Percentiles rank a stretch among this genome's conserved stretches.
Evolutionary conservation across 768 basidiomycete species (phyloP).

Genomic region (Boletales sp.): DNA sequence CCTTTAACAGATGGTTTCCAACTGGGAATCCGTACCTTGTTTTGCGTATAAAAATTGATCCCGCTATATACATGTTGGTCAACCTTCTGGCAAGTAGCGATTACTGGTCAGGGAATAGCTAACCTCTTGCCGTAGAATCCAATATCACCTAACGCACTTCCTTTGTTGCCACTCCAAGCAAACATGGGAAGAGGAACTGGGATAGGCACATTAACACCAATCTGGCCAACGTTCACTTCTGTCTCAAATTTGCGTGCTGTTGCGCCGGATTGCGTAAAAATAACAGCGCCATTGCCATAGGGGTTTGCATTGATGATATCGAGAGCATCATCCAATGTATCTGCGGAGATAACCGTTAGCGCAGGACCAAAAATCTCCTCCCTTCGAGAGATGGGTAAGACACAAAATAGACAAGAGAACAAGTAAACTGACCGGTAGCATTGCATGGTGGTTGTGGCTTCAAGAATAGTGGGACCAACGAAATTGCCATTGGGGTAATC

Average conservation of each 20-base stretch:
- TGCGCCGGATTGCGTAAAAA: constrained; percentile 95
- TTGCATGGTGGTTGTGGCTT: constrained; percentile 77
- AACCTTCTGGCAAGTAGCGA: background rate
- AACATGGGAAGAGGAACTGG: constrained; percentile 95
- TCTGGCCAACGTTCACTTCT: constrained; percentile 84
- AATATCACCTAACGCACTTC: constrained; percentile 78
- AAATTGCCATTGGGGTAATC: constrained; percentile 89
- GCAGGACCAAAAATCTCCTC: constrained; percentile 97
- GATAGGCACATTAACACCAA: constrained; percentile 92
- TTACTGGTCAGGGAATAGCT: constrained; percentile 7
- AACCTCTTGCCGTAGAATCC: constrained; percentile 89
- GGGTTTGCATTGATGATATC: constrained; percentile 84
- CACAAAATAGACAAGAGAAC: background rate
- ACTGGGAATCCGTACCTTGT: constrained; percentile 56
- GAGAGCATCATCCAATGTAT: constrained; percentile 87
- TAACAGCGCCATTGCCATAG: constrained; percentile 93
- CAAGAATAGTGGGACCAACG: constrained; percentile 87
- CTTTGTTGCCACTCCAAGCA: constrained; percentile 95
- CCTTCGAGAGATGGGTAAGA: constrained; percentile 35
- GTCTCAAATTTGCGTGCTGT: constrained; percentile 92
- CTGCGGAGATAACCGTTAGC: constrained; percentile 69
- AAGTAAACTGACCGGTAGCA: constrained; percentile 72
- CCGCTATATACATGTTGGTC: constrained; percentile 44
- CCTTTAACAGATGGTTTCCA: background rate
- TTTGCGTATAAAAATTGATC: constrained; percentile 94